Conservation (phyloP, 1,139 yeast species). For the Saccharomycopsis phalli region DNA sequence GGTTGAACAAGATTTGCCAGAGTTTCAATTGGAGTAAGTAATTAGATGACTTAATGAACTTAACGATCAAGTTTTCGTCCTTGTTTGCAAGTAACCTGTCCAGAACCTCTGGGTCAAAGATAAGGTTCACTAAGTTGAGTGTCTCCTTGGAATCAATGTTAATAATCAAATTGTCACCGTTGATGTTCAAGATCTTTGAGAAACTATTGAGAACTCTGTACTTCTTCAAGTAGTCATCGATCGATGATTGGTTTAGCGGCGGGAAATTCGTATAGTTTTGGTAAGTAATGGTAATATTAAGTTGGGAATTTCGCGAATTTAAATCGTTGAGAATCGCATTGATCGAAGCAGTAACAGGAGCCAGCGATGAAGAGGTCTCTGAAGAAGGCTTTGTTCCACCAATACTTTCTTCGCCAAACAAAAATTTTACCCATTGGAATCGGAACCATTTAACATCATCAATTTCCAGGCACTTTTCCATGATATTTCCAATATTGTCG, state of each 20-base stretch:
- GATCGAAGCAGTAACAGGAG: too few relatives aligned
- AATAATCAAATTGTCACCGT: conserved; percentile 31
- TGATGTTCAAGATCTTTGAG: conserved; percentile 43
- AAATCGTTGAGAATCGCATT: too few relatives aligned
- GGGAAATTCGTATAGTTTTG: conserved; percentile 56
- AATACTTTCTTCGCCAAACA: too few relatives aligned
- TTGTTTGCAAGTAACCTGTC: too few relatives aligned
- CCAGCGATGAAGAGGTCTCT: too few relatives aligned
- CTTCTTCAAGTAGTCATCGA: conserved; percentile 57
- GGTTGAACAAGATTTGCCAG: conserved; percentile 67
- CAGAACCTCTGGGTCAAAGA: conserved; percentile 33
- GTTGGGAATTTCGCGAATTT: too few relatives aligned
- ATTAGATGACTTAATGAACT: conserved; percentile 55
- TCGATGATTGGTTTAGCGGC: conserved; percentile 39
- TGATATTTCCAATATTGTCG: too few relatives aligned
- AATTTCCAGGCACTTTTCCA: too few relatives aligned
- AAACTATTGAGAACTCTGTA: conserved; percentile 60
- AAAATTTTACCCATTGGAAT: too few relatives aligned
- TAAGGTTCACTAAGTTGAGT: conserved; percentile 45
- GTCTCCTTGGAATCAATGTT: conserved; percentile 32
- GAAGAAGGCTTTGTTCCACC: too few relatives aligned
- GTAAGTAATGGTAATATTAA: too few relatives aligned
- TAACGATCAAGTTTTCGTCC: conserved; percentile 43
- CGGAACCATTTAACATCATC: too few relatives aligned
- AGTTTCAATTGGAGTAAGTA: conserved; percentile 59